Percentiles rank a stretch among this genome's conserved stretches.
Conservation (phyloP, 163 green algal species). For the Prototheca cutis region DNA sequence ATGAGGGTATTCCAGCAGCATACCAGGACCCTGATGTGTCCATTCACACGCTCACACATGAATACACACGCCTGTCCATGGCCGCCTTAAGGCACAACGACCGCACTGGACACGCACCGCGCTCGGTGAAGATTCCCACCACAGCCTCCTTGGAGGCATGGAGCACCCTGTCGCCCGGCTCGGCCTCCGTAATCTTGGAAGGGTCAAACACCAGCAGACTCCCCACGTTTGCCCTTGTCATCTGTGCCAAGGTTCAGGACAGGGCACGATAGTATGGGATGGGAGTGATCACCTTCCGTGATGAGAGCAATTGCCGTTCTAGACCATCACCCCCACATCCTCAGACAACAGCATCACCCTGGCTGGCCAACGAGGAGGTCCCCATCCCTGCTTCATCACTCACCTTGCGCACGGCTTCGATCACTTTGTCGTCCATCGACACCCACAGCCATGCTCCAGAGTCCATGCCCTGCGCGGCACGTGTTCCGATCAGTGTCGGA, state of each 20-base stretch:
- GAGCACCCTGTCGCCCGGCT: conserved; percentile 7
- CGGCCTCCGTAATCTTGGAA: conserved; percentile 21
- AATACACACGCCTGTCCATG: neutral
- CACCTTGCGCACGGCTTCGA: conserved; percentile 48
- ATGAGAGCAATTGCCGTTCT: too few species aligned
- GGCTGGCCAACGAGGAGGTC: too few species aligned
- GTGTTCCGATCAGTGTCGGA: neutral
- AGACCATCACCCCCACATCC: too few species aligned
- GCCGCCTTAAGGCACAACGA: too few species aligned
- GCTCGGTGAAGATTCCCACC: conserved; percentile 54
- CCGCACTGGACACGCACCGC: too few species aligned
- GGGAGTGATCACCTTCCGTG: too few species aligned
- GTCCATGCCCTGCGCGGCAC: conserved; percentile 20
- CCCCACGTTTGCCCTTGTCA: conserved; percentile 54
- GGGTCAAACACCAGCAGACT: conserved; percentile 49
- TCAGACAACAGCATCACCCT: too few species aligned
- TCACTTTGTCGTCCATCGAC: conserved; percentile 39
- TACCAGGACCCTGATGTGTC: too few species aligned
- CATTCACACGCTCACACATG: neutral
- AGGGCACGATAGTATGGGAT: too few species aligned
- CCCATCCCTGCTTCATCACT: too few species aligned
- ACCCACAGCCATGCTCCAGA: conserved; percentile 45
- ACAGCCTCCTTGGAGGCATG: conserved; percentile 35
- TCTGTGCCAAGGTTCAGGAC: conserved; percentile 33
- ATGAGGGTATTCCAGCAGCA: too few species aligned